Percentiles rank a stretch among this genome's conserved stretches.
These are phyloP conservation scores for Geotrichum carabidarum DNA, from an alignment of 1,139 yeast species.

Conservation along the genomic window DNA sequence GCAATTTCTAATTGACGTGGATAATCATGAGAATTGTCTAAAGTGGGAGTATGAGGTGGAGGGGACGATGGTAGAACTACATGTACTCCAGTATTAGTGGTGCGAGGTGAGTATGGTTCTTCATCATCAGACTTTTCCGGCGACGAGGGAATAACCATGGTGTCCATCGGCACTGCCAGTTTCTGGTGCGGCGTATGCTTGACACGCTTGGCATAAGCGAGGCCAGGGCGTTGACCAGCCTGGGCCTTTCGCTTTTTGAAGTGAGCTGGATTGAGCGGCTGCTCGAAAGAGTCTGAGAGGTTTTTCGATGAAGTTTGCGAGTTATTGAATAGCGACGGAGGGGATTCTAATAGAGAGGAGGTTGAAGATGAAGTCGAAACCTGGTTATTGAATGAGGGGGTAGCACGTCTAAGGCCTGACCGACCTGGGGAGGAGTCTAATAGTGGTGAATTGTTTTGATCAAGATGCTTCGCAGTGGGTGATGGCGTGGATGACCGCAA, in stretches of 20 bases:
- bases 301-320: neutral
- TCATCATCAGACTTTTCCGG: neutral
- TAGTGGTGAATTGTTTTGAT: neutral
- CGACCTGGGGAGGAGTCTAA: neutral
- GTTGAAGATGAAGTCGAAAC: neutral
- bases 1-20: neutral
- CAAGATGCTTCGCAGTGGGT: no score
- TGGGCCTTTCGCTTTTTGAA: neutral
- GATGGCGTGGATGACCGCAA: no score
- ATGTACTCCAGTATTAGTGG: neutral
- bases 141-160: neutral
- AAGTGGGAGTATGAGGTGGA: neutral
- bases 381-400: neutral
- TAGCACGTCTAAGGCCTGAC: neutral
- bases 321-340: neutral
- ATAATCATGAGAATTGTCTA: neutral
- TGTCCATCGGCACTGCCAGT: neutral
- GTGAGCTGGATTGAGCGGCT: neutral
- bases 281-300: neutral
- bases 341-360: conserved; percentile 1
- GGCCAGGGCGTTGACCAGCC: neutral
- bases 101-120: neutral
- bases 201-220: neutral
- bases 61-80: neutral
- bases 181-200: neutral